Evolutionary conservation across 1,139 yeast genomes (phyloP).

Genomic region (Candida glucosophila): DNA sequence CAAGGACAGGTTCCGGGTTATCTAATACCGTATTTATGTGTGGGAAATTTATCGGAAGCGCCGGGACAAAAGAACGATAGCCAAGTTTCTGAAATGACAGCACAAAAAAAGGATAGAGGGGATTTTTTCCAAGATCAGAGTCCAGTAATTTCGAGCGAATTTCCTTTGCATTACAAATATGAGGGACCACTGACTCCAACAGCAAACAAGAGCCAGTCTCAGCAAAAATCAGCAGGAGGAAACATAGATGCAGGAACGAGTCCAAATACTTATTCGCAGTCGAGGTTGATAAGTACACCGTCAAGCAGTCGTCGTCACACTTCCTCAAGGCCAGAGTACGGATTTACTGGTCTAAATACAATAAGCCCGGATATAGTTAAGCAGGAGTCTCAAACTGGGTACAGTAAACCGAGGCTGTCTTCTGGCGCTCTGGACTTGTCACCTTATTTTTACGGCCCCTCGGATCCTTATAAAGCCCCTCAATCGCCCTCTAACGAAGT

Average conservation of each 20-base stretch:
- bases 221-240: slow-evolving; percentile 66
- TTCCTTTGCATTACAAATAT: slow-evolving; percentile 39
- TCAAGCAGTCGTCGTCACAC: slow-evolving; percentile 37
- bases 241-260: slow-evolving; percentile 32
- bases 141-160: slow-evolving; percentile 27
- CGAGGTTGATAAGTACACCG: slow-evolving; percentile 10
- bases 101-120: slow-evolving; percentile 2
- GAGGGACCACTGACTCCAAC: slow-evolving; percentile 12
- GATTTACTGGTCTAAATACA: background rate
- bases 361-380: background rate
- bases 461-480: slow-evolving; percentile 2
- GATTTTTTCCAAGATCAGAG: slow-evolving; percentile 7
- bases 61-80: too few species aligned
- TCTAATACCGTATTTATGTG: slow-evolving; percentile 59
- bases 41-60: slow-evolving; percentile 9
- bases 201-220: slow-evolving; percentile 34
- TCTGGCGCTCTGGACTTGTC: background rate
- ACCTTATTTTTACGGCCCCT: too few species aligned
- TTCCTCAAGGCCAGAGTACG: slow-evolving; percentile 5
- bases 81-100: slow-evolving; percentile 1
- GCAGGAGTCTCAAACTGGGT: background rate
- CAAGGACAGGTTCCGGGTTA: slow-evolving; percentile 59
- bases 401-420: background rate
- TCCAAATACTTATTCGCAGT: slow-evolving; percentile 11
- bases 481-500: slow-evolving; percentile 16